Conservation (phyloP, 495 filamentous ascomycete species). For the Xylaria grammica region DNA sequence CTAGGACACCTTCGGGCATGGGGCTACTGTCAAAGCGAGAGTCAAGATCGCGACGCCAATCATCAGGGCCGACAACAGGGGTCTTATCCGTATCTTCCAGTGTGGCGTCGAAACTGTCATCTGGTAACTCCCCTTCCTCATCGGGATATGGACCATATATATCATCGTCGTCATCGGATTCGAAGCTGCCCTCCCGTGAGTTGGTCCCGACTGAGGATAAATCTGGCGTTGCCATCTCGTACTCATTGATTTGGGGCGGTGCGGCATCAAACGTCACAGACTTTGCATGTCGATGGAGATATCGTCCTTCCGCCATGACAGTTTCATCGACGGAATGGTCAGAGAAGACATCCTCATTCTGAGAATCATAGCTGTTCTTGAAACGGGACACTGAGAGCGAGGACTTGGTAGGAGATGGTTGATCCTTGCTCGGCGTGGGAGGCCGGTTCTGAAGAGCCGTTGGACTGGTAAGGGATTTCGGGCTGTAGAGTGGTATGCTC, state of each 20-base stretch:
- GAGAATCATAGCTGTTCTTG: conserved; percentile 72
- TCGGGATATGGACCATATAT: conserved; percentile 59
- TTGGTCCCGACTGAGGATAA: conserved; percentile 85
- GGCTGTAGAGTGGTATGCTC: conserved; percentile 51
- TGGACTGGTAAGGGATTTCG: conserved; percentile 38
- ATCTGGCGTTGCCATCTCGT: conserved; percentile 96
- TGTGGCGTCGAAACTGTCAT: conserved; percentile 92
- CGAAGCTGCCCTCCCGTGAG: conserved; percentile 89
- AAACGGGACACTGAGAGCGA: conserved; percentile 76
- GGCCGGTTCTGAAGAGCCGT: conserved; percentile 35
- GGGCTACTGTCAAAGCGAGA: conserved; percentile 77
- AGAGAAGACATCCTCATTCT: conserved; percentile 74
- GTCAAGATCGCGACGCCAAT: conserved; percentile 84
- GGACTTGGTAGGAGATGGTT: conserved; percentile 81
- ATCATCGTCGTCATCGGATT: conserved; percentile 72
- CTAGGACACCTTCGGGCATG: conserved; percentile 53
- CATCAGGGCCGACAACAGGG: conserved; percentile 92
- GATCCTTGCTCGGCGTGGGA: conserved; percentile 73
- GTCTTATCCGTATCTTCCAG: conserved; percentile 96
- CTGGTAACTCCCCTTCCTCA: conserved; percentile 68
- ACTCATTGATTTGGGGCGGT: conserved; percentile 93
- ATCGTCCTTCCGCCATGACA: conserved; percentile 60
- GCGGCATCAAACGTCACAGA: conserved; percentile 96
- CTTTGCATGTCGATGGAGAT: conserved; percentile 81
- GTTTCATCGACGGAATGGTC: conserved; percentile 59